Conservation (phyloP, 2,329 filamentous ascomycete species). For the Catunica adiposa region DNA sequence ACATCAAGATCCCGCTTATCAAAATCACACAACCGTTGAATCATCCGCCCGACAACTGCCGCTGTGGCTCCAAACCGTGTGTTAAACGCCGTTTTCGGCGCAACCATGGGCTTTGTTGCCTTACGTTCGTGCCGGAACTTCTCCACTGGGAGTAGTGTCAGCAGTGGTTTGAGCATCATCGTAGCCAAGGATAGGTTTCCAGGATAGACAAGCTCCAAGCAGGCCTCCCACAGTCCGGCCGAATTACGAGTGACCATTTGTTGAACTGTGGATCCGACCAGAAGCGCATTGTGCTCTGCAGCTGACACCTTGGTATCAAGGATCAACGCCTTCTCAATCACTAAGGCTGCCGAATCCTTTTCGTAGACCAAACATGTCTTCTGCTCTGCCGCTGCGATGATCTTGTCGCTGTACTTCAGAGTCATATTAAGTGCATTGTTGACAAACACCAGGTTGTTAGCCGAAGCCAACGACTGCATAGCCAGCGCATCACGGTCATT, state of each 20-base stretch:
- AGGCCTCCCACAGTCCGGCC: conserved; percentile 60
- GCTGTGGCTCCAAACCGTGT: conserved; percentile 41
- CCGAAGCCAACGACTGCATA: conserved; percentile 25
- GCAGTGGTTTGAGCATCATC: conserved; percentile 53
- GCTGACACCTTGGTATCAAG: conserved; percentile 28
- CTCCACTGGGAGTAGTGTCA: conserved; percentile 58
- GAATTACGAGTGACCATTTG: conserved; percentile 55
- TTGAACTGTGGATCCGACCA: conserved; percentile 42
- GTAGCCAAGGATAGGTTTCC: conserved; percentile 57
- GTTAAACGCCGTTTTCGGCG: conserved; percentile 57
- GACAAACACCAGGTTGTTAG: conserved; percentile 43
- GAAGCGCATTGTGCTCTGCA: conserved; percentile 39
- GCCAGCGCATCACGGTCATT: conserved; percentile 13
- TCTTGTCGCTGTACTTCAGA: conserved; percentile 43
- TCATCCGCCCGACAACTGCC: conserved; percentile 50
- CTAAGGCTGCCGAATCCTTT: conserved; percentile 22
- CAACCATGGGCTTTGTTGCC: conserved; percentile 24
- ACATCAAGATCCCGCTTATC: conserved; percentile 48
- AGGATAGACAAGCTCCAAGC: conserved; percentile 49
- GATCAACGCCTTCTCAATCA: conserved; percentile 37
- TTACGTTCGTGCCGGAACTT: conserved; percentile 44
- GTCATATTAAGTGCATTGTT: conserved; percentile 50
- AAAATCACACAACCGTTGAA: conserved; percentile 68
- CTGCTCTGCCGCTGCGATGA: conserved; percentile 35
- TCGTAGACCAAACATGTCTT: conserved; percentile 23